A percentile compares a stretch with the other conserved stretches of the same genome.
phyloP scores from a whole-genome alignment of 345 rosid genomes.

The Turnera subulata region DNA sequence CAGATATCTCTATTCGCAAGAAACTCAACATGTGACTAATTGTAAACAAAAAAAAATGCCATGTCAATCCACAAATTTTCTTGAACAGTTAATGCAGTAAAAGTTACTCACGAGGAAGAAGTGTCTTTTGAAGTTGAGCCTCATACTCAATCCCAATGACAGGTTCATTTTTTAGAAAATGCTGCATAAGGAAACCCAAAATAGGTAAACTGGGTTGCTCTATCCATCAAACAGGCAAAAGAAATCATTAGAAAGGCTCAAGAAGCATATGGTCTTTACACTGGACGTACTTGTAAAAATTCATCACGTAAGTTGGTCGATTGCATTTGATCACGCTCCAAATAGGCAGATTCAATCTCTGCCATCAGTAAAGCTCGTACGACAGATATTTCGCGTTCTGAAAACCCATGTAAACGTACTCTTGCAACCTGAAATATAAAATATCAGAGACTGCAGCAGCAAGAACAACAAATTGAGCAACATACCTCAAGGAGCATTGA shows the following conservation, averaged over 20 bases:
- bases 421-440: conserved; percentile 67
- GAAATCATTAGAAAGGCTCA: conserved; percentile 1
- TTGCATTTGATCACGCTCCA: conserved; percentile 92
- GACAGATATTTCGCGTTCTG: conserved; percentile 81
- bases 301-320: conserved; percentile 87
- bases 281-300: conserved; percentile 60
- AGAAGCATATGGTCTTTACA: conserved; percentile 3
- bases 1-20: conserved; percentile 57
- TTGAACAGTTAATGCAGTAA: conserved; percentile 2
- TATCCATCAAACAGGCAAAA: background rate
- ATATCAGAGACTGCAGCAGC: conserved; percentile 1
- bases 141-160: conserved; percentile 83
- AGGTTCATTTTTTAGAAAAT: conserved; percentile 77
- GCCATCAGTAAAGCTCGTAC: conserved; percentile 81
- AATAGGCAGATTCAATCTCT: conserved; percentile 88
- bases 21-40: conserved; percentile 13
- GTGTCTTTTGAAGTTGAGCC: conserved; percentile 84
- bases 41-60: background rate
- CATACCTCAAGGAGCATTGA: conserved; percentile 84
- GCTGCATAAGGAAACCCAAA: conserved; percentile 39
- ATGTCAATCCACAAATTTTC: conserved; percentile 2
- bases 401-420: conserved; percentile 85
- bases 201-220: conserved; percentile 1
- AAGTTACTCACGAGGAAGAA: conserved; percentile 72
- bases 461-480: conserved; percentile 11